A percentile compares a stretch with the other conserved stretches of the same genome.
These are phyloP conservation scores for Escovopsis weberi DNA, from an alignment of 2,329 filamentous ascomycete genomes.

Conservation along the genomic window DNA sequence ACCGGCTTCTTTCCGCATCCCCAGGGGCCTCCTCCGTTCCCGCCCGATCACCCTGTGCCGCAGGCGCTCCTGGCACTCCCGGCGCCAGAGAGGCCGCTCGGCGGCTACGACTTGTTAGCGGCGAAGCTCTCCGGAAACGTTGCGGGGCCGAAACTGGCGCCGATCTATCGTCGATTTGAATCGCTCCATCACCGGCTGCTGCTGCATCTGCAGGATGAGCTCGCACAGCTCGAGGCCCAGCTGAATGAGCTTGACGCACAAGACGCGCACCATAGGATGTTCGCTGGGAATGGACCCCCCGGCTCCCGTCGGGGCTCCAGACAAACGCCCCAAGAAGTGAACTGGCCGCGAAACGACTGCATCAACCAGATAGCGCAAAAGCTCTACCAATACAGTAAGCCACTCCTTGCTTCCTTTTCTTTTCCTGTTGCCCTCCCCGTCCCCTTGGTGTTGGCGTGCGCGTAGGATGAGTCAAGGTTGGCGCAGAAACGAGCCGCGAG, in stretches of 20 bases:
- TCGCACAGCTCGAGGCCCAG: slow-evolving; percentile 66
- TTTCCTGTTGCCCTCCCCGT: no score
- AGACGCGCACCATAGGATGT: slow-evolving; percentile 33
- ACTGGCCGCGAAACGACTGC: slow-evolving; percentile 45
- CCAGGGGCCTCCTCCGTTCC: slow-evolving; percentile 1
- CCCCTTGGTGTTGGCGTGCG: no score
- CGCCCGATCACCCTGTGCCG: background rate
- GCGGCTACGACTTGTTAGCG: slow-evolving; percentile 50
- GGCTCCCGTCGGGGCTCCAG: slow-evolving; percentile 46
- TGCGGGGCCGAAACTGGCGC: slow-evolving; percentile 23
- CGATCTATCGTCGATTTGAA: slow-evolving; percentile 74
- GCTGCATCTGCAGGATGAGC: slow-evolving; percentile 73
- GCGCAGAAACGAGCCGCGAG: no score
- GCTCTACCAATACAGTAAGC: slow-evolving; percentile 51
- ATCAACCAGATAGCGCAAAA: slow-evolving; percentile 51
- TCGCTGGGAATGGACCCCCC: slow-evolving; percentile 30
- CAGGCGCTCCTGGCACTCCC: slow-evolving; percentile 2
- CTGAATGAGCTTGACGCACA: slow-evolving; percentile 51
- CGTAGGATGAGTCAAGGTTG: no score
- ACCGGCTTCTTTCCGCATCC: slow-evolving; percentile 1
- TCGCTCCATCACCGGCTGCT: slow-evolving; percentile 69
- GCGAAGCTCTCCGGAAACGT: slow-evolving; percentile 28
- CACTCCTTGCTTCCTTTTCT: no score
- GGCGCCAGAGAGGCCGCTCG: slow-evolving; percentile 25
- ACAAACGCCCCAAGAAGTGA: slow-evolving; percentile 38